phyloP scores from a whole-genome alignment of 495 filamentous ascomycete genomes.

The Tricharina praecox region DNA sequence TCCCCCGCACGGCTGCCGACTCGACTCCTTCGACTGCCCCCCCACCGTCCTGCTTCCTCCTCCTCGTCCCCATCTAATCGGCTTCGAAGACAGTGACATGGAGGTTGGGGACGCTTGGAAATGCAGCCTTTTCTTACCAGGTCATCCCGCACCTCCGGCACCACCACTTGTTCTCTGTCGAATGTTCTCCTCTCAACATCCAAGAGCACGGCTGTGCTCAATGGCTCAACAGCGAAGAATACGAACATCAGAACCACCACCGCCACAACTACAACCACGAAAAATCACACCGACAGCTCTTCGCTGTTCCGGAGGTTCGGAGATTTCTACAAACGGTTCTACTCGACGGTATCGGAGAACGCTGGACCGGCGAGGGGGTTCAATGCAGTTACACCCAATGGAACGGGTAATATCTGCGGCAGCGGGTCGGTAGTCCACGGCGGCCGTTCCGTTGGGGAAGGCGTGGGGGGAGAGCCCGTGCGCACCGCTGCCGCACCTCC shows the following conservation, averaged over 20 bases:
- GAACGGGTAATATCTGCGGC: background rate
- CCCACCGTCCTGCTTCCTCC: too few species aligned
- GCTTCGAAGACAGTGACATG: slow-evolving; percentile 4
- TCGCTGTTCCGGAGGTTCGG: slow-evolving; percentile 10
- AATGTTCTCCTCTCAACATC: slow-evolving; percentile 3
- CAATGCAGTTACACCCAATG: background rate
- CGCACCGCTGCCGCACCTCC: background rate
- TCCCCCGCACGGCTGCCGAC: background rate
- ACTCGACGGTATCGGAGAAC: slow-evolving; percentile 13
- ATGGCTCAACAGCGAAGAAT: too few species aligned
- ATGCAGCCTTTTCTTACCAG: slow-evolving; percentile 7
- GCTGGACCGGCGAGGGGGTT: background rate
- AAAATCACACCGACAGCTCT: too few species aligned
- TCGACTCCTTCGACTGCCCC: background rate
- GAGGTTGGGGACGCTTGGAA: slow-evolving; percentile 5
- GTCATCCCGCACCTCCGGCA: slow-evolving; percentile 4
- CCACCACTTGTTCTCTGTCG: background rate
- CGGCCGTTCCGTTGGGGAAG: background rate
- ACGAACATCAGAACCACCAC: too few species aligned
- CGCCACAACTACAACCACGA: too few species aligned
- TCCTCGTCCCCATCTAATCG: background rate
- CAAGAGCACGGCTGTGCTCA: background rate
- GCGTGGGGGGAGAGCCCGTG: background rate
- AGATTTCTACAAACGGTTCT: slow-evolving; percentile 24
- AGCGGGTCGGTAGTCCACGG: background rate